Percentiles rank a stretch among this genome's conserved stretches.
phyloP scores from a whole-genome alignment of 2,329 filamentous ascomycete species.

The Xylariaceae sp. region DNA sequence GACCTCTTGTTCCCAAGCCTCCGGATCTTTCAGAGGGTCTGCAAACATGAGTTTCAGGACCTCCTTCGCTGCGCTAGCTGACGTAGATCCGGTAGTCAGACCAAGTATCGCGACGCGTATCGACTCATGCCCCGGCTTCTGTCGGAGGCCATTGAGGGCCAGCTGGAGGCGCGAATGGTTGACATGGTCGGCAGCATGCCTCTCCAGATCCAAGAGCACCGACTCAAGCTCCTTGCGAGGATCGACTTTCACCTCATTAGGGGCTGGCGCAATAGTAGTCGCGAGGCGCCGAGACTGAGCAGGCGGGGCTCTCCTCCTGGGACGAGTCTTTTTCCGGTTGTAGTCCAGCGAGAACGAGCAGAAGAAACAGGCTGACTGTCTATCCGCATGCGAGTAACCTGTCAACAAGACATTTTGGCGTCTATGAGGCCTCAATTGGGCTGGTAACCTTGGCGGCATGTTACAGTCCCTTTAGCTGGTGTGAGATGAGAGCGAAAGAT shows the following conservation, averaged over 20 bases:
- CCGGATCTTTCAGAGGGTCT: slow-evolving; percentile 59
- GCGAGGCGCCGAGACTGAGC: slow-evolving; percentile 23
- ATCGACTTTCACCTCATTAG: neutral
- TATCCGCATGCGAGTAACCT: slow-evolving; percentile 8
- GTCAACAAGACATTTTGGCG: slow-evolving; percentile 16
- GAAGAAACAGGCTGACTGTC: slow-evolving; percentile 29
- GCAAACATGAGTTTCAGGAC: slow-evolving; percentile 66
- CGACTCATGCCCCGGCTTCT: slow-evolving; percentile 51
- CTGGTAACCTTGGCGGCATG: slow-evolving; percentile 26
- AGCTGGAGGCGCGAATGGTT: slow-evolving; percentile 68
- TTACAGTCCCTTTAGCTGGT: slow-evolving; percentile 5
- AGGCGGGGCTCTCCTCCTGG: slow-evolving; percentile 21
- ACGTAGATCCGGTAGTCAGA: slow-evolving; percentile 36
- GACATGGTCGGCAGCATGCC: slow-evolving; percentile 54
- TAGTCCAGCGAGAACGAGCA: slow-evolving; percentile 26
- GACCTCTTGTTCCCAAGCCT: slow-evolving; percentile 63
- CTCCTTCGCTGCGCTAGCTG: slow-evolving; percentile 50
- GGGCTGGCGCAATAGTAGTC: slow-evolving; percentile 20
- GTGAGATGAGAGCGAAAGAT: neutral
- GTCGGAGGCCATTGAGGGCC: slow-evolving; percentile 59
- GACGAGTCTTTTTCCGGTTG: slow-evolving; percentile 14
- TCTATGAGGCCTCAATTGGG: slow-evolving; percentile 29
- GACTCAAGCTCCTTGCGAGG: slow-evolving; percentile 52
- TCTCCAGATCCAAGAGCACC: slow-evolving; percentile 56
- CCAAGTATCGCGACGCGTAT: slow-evolving; percentile 55